These are phyloP conservation scores for Chaetomiaceae sp. DNA, from an alignment of 2,329 filamentous ascomycete species.

Conservation along the genomic window DNA sequence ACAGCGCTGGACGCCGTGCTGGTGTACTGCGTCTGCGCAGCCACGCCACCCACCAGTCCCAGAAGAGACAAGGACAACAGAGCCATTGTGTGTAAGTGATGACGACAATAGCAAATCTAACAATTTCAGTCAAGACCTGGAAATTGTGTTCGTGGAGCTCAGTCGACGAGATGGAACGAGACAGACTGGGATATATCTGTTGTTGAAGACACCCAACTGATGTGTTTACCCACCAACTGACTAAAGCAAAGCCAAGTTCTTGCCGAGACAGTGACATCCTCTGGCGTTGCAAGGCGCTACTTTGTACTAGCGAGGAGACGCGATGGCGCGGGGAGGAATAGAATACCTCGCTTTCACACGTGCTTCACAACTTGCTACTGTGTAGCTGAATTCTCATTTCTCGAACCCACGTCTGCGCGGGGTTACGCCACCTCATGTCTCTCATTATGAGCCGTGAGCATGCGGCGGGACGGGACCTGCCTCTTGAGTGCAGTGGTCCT, in stretches of 20 bases:
- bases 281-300: too few relatives aligned
- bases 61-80: neutral
- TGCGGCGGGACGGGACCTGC: neutral
- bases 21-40: slow-evolving; percentile 1
- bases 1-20: neutral
- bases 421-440: neutral
- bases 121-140: neutral
- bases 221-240: too few relatives aligned
- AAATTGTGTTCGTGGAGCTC: neutral
- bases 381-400: neutral
- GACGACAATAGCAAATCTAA: neutral
- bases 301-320: too few relatives aligned
- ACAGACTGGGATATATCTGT: too few relatives aligned
- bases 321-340: neutral
- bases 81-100: neutral
- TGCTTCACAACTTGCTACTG: neutral
- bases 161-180: too few relatives aligned
- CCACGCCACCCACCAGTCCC: neutral
- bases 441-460: neutral
- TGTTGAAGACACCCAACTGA: too few relatives aligned
- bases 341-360: neutral
- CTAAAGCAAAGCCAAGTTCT: too few relatives aligned
- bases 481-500: neutral
- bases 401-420: neutral
- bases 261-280: too few relatives aligned